phyloP scores from a whole-genome alignment of 805 yeast species.

The Maudiozyma barnettii region DNA sequence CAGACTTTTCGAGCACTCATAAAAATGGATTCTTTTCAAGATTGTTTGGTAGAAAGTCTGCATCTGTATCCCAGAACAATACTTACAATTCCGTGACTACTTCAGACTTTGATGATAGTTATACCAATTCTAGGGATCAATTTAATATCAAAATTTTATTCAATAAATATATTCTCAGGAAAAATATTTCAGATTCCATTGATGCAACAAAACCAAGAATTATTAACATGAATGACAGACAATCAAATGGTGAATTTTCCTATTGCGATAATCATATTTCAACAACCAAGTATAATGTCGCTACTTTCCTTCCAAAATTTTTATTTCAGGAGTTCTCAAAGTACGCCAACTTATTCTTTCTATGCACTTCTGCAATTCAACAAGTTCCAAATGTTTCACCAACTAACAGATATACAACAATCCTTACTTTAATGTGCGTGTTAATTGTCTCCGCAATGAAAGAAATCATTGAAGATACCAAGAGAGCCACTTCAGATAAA shows the following conservation, averaged over 20 bases:
- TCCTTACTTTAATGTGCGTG: conserved; percentile 81
- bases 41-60: conserved; percentile 5
- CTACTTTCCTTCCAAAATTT: conserved; percentile 91
- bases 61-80: conserved; percentile 11
- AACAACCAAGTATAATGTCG: conserved; percentile 89
- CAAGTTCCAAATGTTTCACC: conserved; percentile 97
- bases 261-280: conserved; percentile 80
- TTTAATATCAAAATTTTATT: conserved; percentile 33
- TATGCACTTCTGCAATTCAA: conserved; percentile 87
- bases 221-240: conserved; percentile 58
- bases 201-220: conserved; percentile 43
- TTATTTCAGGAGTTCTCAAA: conserved; percentile 93
- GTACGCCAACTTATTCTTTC: conserved; percentile 88
- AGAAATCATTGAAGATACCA: conserved; percentile 83
- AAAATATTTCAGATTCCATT: conserved; percentile 9
- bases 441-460: conserved; percentile 84
- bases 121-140: conserved; percentile 27
- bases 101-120: conserved; percentile 18
- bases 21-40: conserved; percentile 13
- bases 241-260: conserved; percentile 43
- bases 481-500: conserved; percentile 78
- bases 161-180: conserved; percentile 29
- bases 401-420: conserved; percentile 90
- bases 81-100: conserved; percentile 19
- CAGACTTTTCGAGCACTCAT: conserved; percentile 8